A percentile compares a stretch with the other conserved stretches of the same genome.
Conservation (phyloP, 257 asterid species). For the Solanum stenotomum region DNA sequence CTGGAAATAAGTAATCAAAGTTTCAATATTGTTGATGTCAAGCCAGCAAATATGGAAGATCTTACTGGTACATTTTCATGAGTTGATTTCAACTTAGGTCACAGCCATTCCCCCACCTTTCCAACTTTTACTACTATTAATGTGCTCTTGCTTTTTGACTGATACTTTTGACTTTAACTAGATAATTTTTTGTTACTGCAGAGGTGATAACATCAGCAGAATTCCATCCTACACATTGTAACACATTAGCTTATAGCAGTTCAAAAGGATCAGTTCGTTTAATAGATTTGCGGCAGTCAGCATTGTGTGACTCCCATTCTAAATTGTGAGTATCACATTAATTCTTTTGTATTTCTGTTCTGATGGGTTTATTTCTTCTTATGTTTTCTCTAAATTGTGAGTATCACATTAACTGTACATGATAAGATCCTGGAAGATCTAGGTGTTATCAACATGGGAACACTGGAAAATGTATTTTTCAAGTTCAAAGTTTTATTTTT, state of each 20-base stretch:
- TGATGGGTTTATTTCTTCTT: neutral
- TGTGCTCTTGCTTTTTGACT: neutral
- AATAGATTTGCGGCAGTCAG: slow-evolving; percentile 97
- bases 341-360: neutral
- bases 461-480: neutral
- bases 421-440: neutral
- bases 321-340: slow-evolving; percentile 8
- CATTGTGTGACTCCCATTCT: slow-evolving; percentile 96
- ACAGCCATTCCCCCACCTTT: neutral
- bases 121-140: neutral
- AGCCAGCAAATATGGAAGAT: slow-evolving; percentile 98
- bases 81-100: neutral
- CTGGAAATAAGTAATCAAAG: slow-evolving; percentile 95
- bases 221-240: slow-evolving; percentile 97
- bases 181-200: slow-evolving; percentile 32
- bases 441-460: neutral
- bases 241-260: slow-evolving; percentile 94
- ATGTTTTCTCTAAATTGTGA: neutral
- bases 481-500: neutral
- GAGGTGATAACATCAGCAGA: slow-evolving; percentile 99
- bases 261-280: slow-evolving; percentile 98
- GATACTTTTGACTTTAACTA: neutral
- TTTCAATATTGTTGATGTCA: slow-evolving; percentile 95
- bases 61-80: slow-evolving; percentile 57
- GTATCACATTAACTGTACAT: neutral